Conservation (phyloP, 1,139 yeast species). For the Pichia sp. region DNA sequence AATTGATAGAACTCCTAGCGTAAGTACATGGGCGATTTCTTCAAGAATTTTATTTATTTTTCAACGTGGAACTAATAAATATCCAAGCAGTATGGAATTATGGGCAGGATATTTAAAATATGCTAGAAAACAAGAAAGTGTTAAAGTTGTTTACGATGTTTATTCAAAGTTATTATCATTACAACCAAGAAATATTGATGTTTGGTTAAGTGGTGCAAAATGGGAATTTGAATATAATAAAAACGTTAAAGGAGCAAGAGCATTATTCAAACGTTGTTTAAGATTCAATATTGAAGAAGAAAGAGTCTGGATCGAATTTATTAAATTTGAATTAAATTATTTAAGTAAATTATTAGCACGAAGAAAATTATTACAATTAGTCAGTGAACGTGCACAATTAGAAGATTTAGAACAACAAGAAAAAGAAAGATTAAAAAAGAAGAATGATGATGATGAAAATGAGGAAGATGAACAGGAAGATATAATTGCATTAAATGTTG, state of each 20-base stretch:
- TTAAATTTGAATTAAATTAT: slow-evolving; percentile 81
- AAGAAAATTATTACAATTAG: slow-evolving; percentile 71
- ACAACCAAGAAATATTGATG: slow-evolving; percentile 85
- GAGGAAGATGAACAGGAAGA: slow-evolving; percentile 6
- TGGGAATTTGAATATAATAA: slow-evolving; percentile 87
- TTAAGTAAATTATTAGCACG: slow-evolving; percentile 78
- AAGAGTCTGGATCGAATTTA: slow-evolving; percentile 77
- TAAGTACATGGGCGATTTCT: slow-evolving; percentile 84
- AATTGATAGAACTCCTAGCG: slow-evolving; percentile 48
- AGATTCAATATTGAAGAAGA: slow-evolving; percentile 73
- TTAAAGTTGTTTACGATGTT: slow-evolving; percentile 72
- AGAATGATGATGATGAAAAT: slow-evolving; percentile 24
- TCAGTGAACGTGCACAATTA: slow-evolving; percentile 64
- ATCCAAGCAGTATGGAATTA: slow-evolving; percentile 66
- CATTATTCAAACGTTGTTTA: slow-evolving; percentile 75
- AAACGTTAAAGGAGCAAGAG: slow-evolving; percentile 84
- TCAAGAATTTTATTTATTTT: slow-evolving; percentile 77
- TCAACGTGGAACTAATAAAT: slow-evolving; percentile 76
- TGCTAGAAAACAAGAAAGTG: slow-evolving; percentile 69
- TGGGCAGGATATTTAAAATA: slow-evolving; percentile 76
- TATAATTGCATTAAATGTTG: slow-evolving; percentile 29
- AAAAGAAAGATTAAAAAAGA: slow-evolving; percentile 16
- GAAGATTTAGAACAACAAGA: slow-evolving; percentile 46
- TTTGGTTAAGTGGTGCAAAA: slow-evolving; percentile 94
- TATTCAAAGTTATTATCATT: slow-evolving; percentile 73